Base-by-base conservation (phyloP, 805 yeast genomes). In the Candida jianshihensis region DNA sequence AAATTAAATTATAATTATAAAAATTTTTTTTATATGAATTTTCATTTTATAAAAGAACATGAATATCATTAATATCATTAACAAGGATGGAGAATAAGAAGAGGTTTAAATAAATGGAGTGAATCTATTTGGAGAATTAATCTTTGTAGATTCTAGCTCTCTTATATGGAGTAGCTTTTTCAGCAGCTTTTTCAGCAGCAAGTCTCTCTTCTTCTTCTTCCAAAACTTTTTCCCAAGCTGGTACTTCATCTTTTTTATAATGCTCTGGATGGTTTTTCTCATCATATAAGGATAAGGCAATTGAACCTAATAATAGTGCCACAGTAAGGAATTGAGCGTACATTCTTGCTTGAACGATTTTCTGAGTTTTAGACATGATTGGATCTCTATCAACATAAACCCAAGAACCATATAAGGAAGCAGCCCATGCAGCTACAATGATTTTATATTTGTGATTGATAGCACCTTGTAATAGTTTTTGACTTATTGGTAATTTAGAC, bases 281-380 rank as follows among this genome's bases (percentile, higher is more conserved):
- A 48, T 81, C 87, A 44, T 75, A 79, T 60, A 78, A 70, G 31
- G 79, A 68, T 46, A 80, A 61, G 35, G 78, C 77, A 51, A 86
- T 71, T 0, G 92, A 75, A 17, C 78, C 87, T 37, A 85, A 59
- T 45, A 85, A 62, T 42, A 85, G 62, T 10, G 72, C 71, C 36
- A 86, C 88, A 2, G 95, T 82, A 37, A 83, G 61, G 45, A 81
- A 84, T 60, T 86, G 95, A 10, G 95, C 95, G 55, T 85, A 85
- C 83, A 85, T 85, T 73, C 95, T 78, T 22, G 94, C 94, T 56
- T 81, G 89, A 24, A 82, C 92, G 33, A 83, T 75, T 58, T 83
- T 86, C 63, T 86, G 95, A 5, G 92, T 63, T 44, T 68, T 71
- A 37, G 85, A 73, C 81, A 86, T 72, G 55, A 78, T 64, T 44